These are phyloP conservation scores for Eimeria tenella DNA, from an alignment of 169 alveolate species.

Conservation along the genomic window DNA sequence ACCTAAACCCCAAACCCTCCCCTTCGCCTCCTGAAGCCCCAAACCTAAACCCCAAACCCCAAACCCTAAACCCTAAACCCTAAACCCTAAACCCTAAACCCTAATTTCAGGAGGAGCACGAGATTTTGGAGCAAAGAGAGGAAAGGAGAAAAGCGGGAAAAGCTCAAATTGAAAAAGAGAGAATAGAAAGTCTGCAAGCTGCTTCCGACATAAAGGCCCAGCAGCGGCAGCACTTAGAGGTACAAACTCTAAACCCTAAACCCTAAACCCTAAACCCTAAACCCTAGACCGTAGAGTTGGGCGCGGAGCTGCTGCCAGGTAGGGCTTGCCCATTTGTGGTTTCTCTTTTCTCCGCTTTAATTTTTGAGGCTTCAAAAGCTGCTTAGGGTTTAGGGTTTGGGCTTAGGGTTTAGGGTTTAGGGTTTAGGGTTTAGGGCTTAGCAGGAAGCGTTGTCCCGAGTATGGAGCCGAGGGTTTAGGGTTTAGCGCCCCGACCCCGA, in stretches of 20 bases:
- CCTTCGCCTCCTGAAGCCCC: too few species aligned
- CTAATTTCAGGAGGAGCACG: slow-evolving; percentile 10
- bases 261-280: neutral
- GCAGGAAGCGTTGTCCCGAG: too few species aligned
- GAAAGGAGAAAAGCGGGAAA: neutral
- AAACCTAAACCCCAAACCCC: neutral
- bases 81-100: slow-evolving; percentile 24
- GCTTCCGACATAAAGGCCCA: slow-evolving; percentile 13
- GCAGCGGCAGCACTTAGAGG: neutral
- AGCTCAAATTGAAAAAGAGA: neutral
- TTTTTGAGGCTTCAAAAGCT: neutral
- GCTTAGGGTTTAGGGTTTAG: slow-evolving; percentile 15
- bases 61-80: slow-evolving; percentile 32
- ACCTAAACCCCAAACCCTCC: too few species aligned
- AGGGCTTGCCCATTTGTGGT: neutral
- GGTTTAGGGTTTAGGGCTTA: neutral
- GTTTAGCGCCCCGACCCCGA: too few species aligned
- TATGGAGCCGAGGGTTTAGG: too few species aligned
- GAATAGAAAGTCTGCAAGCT: neutral
- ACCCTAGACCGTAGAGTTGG: neutral
- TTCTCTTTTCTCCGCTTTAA: neutral
- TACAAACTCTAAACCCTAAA: slow-evolving; percentile 2
- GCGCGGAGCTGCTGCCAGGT: neutral
- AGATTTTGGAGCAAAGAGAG: neutral
- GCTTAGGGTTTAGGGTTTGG: neutral